phyloP scores from a whole-genome alignment of 2,329 filamentous ascomycete species.

The Penicillium sp. region DNA sequence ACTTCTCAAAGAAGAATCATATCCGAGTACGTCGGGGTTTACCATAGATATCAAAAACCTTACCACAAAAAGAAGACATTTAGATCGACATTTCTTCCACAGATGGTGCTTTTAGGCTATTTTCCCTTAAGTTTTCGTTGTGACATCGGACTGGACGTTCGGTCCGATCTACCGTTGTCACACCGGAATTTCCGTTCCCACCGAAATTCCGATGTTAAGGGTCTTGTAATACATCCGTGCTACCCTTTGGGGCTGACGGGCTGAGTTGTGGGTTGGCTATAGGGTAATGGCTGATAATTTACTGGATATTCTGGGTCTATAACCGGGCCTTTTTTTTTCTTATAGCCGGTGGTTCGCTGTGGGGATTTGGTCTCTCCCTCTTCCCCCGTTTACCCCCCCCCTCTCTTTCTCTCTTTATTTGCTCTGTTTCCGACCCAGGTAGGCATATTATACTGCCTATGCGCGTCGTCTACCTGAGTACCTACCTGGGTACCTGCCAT shows the following conservation, averaged over 20 bases:
- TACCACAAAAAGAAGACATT: background rate
- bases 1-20: too few species aligned
- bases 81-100: background rate
- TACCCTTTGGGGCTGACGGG: background rate
- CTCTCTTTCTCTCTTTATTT: conserved; percentile 4
- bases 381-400: too few species aligned
- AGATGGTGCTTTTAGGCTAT: background rate
- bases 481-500: too few species aligned
- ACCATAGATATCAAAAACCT: background rate
- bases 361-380: background rate
- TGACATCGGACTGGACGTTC: conserved; percentile 13
- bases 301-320: background rate
- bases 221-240: background rate
- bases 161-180: conserved; percentile 4
- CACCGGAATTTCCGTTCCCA: conserved; percentile 22
- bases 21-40: too few species aligned
- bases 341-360: background rate
- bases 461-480: background rate
- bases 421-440: background rate
- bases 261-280: background rate
- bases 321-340: background rate
- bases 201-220: conserved; percentile 17
- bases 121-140: background rate
- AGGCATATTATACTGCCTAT: background rate
- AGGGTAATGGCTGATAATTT: conserved; percentile 1